These are phyloP conservation scores for Botrytis galanthina DNA, from an alignment of 2,329 filamentous ascomycete genomes.

Conservation along the genomic window DNA sequence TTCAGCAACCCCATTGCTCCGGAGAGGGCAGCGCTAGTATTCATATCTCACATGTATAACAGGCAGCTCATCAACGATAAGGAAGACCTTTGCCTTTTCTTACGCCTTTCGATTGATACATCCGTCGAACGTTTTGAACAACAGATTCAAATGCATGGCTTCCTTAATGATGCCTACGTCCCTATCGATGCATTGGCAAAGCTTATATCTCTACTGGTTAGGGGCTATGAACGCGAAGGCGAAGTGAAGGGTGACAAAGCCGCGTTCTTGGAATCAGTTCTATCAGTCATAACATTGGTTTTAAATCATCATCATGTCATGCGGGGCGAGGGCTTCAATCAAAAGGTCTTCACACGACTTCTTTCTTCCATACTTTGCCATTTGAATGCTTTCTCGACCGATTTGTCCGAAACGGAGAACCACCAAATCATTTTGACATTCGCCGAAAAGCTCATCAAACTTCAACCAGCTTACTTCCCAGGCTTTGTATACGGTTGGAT, in stretches of 20 bases:
- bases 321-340: conserved; percentile 77
- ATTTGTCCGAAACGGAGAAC: conserved; percentile 59
- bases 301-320: conserved; percentile 83
- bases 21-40: conserved; percentile 69
- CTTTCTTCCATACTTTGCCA: conserved; percentile 82
- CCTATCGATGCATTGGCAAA: conserved; percentile 79
- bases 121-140: conserved; percentile 78
- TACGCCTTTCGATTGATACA: conserved; percentile 76
- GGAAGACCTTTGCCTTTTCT: conserved; percentile 76
- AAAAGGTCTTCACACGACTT: conserved; percentile 86
- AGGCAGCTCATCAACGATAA: conserved; percentile 68
- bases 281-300: conserved; percentile 75
- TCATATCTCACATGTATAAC: conserved; percentile 80
- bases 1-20: conserved; percentile 74
- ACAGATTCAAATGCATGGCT: conserved; percentile 58
- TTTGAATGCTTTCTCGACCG: conserved; percentile 57
- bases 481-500: conserved; percentile 86
- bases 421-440: conserved; percentile 70
- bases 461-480: conserved; percentile 76
- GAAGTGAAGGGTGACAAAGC: conserved; percentile 62
- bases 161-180: conserved; percentile 54
- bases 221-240: conserved; percentile 61
- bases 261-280: conserved; percentile 71
- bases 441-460: conserved; percentile 65
- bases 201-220: conserved; percentile 72